A percentile compares a stretch with the other conserved stretches of the same genome.
phyloP scores from a whole-genome alignment of 345 rosid species.

The Eucalyptus tenuipes region DNA sequence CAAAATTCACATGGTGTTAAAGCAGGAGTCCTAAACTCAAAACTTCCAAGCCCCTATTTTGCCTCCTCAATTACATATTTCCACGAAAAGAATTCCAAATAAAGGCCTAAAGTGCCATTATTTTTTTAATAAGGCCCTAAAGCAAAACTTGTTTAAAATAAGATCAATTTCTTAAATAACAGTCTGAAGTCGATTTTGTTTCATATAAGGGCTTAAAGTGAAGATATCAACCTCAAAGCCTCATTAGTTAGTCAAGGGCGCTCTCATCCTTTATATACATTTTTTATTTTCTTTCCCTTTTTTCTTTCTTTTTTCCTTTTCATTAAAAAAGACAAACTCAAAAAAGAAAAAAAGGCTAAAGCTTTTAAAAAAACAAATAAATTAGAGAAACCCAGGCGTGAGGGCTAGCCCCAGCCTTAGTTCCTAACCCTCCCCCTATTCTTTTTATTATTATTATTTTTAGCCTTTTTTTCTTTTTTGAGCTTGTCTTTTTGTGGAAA shows the following conservation, averaged over 20 bases:
- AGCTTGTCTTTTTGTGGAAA: background rate
- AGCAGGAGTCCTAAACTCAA: background rate
- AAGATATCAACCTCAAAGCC: background rate
- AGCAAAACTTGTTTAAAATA: background rate
- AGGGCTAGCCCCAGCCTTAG: background rate
- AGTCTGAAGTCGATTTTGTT: rapidly evolving
- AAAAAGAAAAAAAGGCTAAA: background rate
- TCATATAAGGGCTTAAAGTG: background rate
- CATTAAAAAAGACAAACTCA: background rate
- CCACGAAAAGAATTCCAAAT: background rate
- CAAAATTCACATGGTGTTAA: background rate
- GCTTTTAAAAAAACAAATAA: too few relatives aligned
- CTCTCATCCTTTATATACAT: too few relatives aligned
- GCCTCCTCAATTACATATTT: background rate
- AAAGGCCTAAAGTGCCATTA: too few relatives aligned
- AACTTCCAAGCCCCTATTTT: background rate
- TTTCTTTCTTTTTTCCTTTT: too few relatives aligned
- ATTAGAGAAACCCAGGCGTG: background rate
- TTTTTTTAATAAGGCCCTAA: too few relatives aligned
- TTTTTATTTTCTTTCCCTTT: too few relatives aligned
- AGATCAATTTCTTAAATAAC: too few relatives aligned
- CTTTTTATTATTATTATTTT: too few relatives aligned
- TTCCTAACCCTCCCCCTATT: background rate
- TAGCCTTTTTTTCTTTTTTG: background rate
- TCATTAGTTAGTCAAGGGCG: background rate